These are phyloP conservation scores for Pseudogymnoascus sp. DNA, from an alignment of 2,329 filamentous ascomycete genomes.

Conservation along the genomic window DNA sequence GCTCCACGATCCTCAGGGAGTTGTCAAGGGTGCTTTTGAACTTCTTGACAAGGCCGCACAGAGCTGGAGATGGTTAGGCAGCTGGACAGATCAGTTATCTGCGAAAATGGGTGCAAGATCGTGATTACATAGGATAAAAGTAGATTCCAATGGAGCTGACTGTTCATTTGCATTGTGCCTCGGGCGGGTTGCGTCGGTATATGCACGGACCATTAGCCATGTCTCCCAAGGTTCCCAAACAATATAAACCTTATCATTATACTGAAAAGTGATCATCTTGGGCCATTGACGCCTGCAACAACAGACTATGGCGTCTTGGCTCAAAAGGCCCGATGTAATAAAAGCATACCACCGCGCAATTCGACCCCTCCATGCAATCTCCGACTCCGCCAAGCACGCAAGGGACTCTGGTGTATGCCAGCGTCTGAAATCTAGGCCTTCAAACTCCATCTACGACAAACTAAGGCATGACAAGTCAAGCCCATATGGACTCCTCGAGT, in stretches of 20 bases:
- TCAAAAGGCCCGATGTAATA: background rate
- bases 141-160: background rate
- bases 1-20: conserved; percentile 45
- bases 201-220: background rate
- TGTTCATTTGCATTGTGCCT: background rate
- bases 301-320: background rate
- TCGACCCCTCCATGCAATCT: background rate
- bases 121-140: background rate
- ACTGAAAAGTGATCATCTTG: background rate
- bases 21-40: conserved; percentile 55
- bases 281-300: background rate
- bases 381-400: background rate
- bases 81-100: conserved; percentile 45
- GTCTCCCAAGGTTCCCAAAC: background rate
- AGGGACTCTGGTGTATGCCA: background rate
- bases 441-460: conserved; percentile 20
- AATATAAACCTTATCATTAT: background rate
- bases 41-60: conserved; percentile 53
- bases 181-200: background rate
- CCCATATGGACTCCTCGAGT: background rate
- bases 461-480: background rate
- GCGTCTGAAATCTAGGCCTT: conserved; percentile 17
- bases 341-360: background rate
- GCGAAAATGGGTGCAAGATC: background rate
- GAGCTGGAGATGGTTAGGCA: conserved; percentile 63